Evolutionary conservation across 371 early-diverging fungal genomes (phyloP).

Genomic region (Syncephalastrum contaminatum): DNA sequence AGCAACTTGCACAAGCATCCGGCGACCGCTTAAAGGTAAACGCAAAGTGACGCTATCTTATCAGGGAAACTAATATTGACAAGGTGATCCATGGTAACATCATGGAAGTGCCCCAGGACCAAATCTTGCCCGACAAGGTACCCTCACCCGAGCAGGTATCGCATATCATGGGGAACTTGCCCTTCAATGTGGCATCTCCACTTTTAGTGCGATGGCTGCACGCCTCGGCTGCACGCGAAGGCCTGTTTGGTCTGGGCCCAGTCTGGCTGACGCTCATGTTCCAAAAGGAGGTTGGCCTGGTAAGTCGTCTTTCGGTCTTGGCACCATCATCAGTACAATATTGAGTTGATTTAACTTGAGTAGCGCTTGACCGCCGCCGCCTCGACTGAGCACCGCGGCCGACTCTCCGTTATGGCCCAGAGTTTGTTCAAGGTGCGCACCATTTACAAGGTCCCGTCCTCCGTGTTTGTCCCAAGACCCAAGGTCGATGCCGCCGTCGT

Average conservation of each 20-base stretch:
- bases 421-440: conserved; percentile 64
- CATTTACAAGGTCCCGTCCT: conserved; percentile 62
- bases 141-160: too few relatives aligned
- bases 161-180: conserved; percentile 78
- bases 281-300: conserved; percentile 81
- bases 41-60: background rate
- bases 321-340: background rate
- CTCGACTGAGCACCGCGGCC: conserved; percentile 56
- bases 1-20: conserved; percentile 69
- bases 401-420: conserved; percentile 77
- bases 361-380: conserved; percentile 65
- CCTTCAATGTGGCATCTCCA: conserved; percentile 78
- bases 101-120: conserved; percentile 54
- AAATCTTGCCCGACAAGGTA: conserved; percentile 30
- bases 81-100: conserved; percentile 68
- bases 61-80: background rate
- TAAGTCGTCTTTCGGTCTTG: conserved; percentile 17
- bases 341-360: too few relatives aligned
- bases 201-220: conserved; percentile 76
- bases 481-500: conserved; percentile 78
- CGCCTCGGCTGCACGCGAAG: conserved; percentile 50
- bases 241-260: conserved; percentile 55
- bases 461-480: conserved; percentile 74
- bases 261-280: conserved; percentile 84
- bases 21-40: conserved; percentile 45